Base-by-base conservation (phyloP, 176 grass and related monocot species). In the Luzula sylvatica region DNA sequence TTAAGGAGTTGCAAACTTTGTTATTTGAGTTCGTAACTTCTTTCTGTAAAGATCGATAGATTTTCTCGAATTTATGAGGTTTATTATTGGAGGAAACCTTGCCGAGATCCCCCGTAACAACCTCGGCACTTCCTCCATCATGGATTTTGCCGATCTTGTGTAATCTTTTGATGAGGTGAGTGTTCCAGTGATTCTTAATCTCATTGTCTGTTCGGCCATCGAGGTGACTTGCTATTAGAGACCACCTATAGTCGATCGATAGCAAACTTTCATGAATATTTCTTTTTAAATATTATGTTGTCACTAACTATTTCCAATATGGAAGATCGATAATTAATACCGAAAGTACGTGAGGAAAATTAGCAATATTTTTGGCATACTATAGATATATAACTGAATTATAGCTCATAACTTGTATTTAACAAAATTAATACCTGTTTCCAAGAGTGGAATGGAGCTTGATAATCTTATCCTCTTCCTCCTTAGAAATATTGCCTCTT, bases 391-490 rank as follows among this genome's bases (percentile, higher is more conserved):
- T 46, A 12, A 15, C 9, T 46, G 15, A 17, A 6, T 40, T 6
- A 11, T 5, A 40, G 35, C 11, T 40, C 35, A 40, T 11, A 40
- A 40, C 35, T 55, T 5, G 12, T 20, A 13, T 20, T 23, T 3
- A 18, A 21, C 29, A 60, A 9, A 24, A 21, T 9, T 5, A 23
- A 12, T 55, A 67, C 75, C 68, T 72, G 60, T 72, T 79, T 7
- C 75, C 75, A 47, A 72, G 61, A 32, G 27, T 53, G 53, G 68
- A 19, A 67, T 72, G 75, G 43, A 79, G 61, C 45, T 72, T 61
- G 61, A 72, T 24, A 29, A 79, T 79, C 46, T 38, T 52, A 20
- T 55, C 61, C 23, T 79, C 68, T 30, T 79, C 75, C 23, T 79
- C 68, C 26, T 20, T 38, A 23, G 75, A 59, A 39, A 79, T 58